A percentile compares a stretch with the other conserved stretches of the same genome.
Conservation (phyloP, 1,139 yeast species). For the Blastobotrys persicus region DNA sequence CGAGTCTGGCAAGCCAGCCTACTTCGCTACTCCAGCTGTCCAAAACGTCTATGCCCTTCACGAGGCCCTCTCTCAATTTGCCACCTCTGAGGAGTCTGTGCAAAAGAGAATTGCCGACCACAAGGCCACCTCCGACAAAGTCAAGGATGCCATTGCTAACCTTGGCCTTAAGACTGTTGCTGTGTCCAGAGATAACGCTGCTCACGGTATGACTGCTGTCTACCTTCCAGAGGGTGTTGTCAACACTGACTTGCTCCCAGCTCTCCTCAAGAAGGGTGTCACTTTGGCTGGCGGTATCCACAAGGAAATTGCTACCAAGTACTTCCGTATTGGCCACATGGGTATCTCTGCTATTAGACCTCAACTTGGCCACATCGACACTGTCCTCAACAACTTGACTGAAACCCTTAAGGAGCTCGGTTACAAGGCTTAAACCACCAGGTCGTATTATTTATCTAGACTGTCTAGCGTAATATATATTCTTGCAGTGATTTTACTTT, state of each 20-base stretch:
- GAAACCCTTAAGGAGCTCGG: conserved; percentile 16
- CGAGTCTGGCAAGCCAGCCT: conserved; percentile 77
- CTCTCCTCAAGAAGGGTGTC: conserved; percentile 66
- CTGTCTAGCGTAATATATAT: background rate
- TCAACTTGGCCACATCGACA: conserved; percentile 44
- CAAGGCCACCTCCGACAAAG: conserved; percentile 56
- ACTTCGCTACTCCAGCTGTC: conserved; percentile 93
- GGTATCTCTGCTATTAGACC: conserved; percentile 58
- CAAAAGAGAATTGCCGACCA: conserved; percentile 65
- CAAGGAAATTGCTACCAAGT: conserved; percentile 73
- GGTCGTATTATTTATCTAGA: conserved; percentile 6
- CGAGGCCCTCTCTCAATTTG: conserved; percentile 72
- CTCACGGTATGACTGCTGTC: conserved; percentile 85
- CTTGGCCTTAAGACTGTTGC: conserved; percentile 73
- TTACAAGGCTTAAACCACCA: conserved; percentile 12
- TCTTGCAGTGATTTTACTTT: background rate
- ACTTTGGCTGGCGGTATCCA: conserved; percentile 91
- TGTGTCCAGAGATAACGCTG: conserved; percentile 56
- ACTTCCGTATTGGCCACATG: conserved; percentile 96
- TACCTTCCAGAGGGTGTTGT: conserved; percentile 76
- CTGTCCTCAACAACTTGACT: conserved; percentile 21
- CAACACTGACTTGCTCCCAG: conserved; percentile 60
- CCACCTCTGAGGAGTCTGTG: conserved; percentile 51
- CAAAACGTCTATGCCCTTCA: conserved; percentile 81
- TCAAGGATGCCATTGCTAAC: conserved; percentile 54